These are phyloP conservation scores for Schwanniomyces polymorphus DNA, from an alignment of 805 yeast genomes.

Conservation along the genomic window DNA sequence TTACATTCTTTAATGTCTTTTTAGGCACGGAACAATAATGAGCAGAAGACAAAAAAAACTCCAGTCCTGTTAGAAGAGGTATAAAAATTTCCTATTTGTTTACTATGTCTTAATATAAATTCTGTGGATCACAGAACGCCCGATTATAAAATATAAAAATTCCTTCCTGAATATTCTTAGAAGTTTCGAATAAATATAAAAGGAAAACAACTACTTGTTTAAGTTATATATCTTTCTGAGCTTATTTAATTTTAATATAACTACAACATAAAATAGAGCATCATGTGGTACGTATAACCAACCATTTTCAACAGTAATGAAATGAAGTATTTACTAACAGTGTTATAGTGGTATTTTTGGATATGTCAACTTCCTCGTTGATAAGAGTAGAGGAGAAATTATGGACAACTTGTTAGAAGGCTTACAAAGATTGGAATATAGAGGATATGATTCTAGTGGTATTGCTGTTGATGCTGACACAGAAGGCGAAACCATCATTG, in stretches of 20 bases:
- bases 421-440: conserved; percentile 81
- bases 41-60: background rate
- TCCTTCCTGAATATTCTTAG: background rate
- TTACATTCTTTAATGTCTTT: background rate
- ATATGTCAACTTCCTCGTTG: conserved; percentile 92
- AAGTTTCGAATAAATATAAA: background rate
- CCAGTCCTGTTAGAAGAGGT: conserved; percentile 1
- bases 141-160: background rate
- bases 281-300: conserved; percentile 10
- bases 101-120: background rate
- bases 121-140: background rate
- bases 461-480: conserved; percentile 91
- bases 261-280: background rate
- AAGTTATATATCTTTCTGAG: background rate
- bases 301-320: background rate
- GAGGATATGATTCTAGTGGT: conserved; percentile 98
- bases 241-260: background rate
- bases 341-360: conserved; percentile 88
- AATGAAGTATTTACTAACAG: conserved; percentile 2
- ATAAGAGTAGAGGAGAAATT: conserved; percentile 89
- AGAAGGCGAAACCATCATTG: conserved; percentile 66
- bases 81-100: background rate
- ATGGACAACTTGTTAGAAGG: conserved; percentile 87
- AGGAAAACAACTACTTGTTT: background rate
- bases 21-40: background rate